Base-by-base conservation (phyloP, 176 grass and related monocot genomes). In the Poa pratensis region DNA sequence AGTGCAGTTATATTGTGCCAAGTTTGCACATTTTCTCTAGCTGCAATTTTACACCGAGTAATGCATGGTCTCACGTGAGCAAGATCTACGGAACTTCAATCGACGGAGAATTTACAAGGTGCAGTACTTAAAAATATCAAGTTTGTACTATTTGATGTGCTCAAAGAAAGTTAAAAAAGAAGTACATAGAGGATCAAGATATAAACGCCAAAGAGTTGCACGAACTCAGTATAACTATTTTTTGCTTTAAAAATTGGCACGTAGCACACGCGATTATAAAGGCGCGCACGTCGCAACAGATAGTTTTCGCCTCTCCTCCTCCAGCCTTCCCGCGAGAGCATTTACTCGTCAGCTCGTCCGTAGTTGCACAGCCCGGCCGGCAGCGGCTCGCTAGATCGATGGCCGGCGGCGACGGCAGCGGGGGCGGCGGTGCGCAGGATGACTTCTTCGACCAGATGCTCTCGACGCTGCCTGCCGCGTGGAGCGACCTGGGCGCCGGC, bases 371-470 rank as follows among this genome's bases (percentile, higher is more conserved):
- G 71, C 14, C 23, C 58, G 17, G 35, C 54, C 75, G 39, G 34
- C 30, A 32, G 13, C 66, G 30, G 60, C 19, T n/a, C 85, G 85
- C 50, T 60, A 80, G 14, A 74, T 9, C 45, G 24, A 91, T 87
- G 81, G 80, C 60, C 63, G 43, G 65, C 68, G 90, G 51, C 37
- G 84, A 58, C 30, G 84, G 79, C 0, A 9, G 46, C 0, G 72
- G 72, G 7, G 24, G 64, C 1, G 80, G 43, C 58, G 74, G 48
- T 9, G n/a, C 87, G 39, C 87, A 93, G 51, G 96, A 99, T 37
- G 93, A 99, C 78, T 99, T 99, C 91, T 91, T 99, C 50, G 91
- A 99, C 82, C 93, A 99, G 90, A 99, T 99, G 93, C 86, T 99
- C 6, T 94, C 89, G 23, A 84, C 83, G 61, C 84, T 96, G 7